A percentile compares a stretch with the other conserved stretches of the same genome.
Conservation (phyloP, 305 asterid genomes). For the Fraxinus greggii region DNA sequence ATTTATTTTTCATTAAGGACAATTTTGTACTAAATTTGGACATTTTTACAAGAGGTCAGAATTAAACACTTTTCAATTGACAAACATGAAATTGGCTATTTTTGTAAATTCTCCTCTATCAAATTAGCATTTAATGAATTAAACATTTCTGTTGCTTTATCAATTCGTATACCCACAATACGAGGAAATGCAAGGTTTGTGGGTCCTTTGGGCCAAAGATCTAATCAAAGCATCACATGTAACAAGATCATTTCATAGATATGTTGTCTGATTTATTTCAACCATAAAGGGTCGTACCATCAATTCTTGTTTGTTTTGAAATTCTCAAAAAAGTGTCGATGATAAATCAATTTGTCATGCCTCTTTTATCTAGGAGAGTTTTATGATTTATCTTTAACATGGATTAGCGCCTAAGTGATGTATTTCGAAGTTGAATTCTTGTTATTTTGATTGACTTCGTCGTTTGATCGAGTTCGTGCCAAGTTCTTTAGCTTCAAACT, state of each 20-base stretch:
- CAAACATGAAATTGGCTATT: too few relatives aligned
- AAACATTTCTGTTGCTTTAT: neutral
- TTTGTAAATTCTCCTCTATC: too few relatives aligned
- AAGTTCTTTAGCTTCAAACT: neutral
- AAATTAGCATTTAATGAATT: neutral
- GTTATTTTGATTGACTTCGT: neutral
- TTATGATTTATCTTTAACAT: neutral
- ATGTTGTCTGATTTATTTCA: conserved; percentile 16
- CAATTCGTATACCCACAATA: neutral
- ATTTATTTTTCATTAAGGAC: too few relatives aligned
- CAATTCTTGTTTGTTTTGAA: neutral
- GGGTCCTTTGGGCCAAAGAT: neutral
- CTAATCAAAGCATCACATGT: conserved; percentile 4
- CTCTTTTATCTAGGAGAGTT: too few relatives aligned
- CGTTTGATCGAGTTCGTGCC: neutral
- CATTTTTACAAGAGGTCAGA: too few relatives aligned
- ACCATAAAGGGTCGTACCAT: neutral
- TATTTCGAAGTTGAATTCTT: neutral
- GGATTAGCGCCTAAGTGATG: neutral
- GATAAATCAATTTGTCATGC: neutral
- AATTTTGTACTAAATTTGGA: too few relatives aligned
- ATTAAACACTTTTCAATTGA: too few relatives aligned
- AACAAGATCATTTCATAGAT: conserved; percentile 1
- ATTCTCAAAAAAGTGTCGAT: neutral
- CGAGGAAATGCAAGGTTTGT: conserved; percentile 1